These are phyloP conservation scores for Xylariaceae sp. DNA, from an alignment of 2,329 filamentous ascomycete species.

Conservation along the genomic window DNA sequence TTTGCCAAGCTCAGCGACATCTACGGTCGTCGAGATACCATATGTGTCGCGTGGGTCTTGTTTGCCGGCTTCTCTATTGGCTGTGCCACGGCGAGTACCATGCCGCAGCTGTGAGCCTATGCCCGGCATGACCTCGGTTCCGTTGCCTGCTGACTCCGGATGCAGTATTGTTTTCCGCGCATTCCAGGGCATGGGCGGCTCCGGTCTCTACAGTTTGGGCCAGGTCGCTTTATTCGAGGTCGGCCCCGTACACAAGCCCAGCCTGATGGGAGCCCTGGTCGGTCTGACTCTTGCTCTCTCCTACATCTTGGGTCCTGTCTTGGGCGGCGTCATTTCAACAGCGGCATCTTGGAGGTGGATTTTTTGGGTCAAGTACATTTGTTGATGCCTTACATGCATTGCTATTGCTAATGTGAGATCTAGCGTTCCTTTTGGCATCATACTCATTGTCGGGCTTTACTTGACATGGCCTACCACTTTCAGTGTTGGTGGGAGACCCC, in stretches of 20 bases:
- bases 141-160: not conserved
- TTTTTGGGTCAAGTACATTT: constrained; percentile 58
- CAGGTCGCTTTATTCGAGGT: constrained; percentile 56
- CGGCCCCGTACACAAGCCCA: constrained; percentile 49
- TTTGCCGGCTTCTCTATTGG: constrained; percentile 54
- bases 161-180: constrained; percentile 54
- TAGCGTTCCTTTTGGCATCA: constrained; percentile 47
- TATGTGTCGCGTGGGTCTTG: constrained; percentile 49
- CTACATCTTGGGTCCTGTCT: constrained; percentile 55
- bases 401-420: not conserved
- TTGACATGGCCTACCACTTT: constrained; percentile 43
- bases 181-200: constrained; percentile 58
- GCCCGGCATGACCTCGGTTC: not conserved
- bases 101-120: constrained; percentile 46
- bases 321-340: constrained; percentile 55
- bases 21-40: constrained; percentile 50
- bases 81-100: constrained; percentile 47
- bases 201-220: constrained; percentile 57
- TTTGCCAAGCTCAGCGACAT: constrained; percentile 59
- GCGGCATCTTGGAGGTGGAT: constrained; percentile 54
- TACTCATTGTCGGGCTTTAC: constrained; percentile 45
- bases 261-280: constrained; percentile 51
- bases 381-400: too few species aligned
- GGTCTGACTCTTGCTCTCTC: constrained; percentile 54
- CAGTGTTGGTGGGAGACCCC: constrained; percentile 32